Conservation (phyloP, 805 yeast genomes). For the Yamadazyma kitorensis region DNA sequence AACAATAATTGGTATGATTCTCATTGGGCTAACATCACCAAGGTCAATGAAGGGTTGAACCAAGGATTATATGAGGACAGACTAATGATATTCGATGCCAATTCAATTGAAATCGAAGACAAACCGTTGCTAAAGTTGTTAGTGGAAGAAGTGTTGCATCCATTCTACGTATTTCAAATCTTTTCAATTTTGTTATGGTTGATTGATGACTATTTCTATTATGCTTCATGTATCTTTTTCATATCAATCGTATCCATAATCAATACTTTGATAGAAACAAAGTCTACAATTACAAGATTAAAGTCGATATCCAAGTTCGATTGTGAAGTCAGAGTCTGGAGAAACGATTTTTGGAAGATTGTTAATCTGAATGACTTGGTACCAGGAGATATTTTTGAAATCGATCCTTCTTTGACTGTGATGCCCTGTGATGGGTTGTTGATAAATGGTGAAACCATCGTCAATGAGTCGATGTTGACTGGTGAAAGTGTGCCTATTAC, state of each 20-base stretch:
- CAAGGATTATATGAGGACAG: conserved; percentile 70
- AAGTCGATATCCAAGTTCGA: conserved; percentile 68
- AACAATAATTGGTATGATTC: conserved; percentile 85
- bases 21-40: conserved; percentile 63
- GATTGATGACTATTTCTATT: conserved; percentile 87
- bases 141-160: conserved; percentile 87
- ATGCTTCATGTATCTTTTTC: conserved; percentile 86
- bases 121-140: conserved; percentile 64
- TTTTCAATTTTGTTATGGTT: conserved; percentile 91
- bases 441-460: conserved; percentile 88
- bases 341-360: conserved; percentile 92
- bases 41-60: conserved; percentile 65
- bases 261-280: conserved; percentile 85
- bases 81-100: conserved; percentile 69
- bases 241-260: conserved; percentile 79
- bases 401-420: conserved; percentile 71
- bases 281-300: conserved; percentile 65
- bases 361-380: conserved; percentile 74
- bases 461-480: conserved; percentile 97
- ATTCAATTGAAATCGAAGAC: conserved; percentile 71
- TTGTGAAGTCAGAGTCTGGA: conserved; percentile 85
- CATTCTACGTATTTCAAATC: conserved; percentile 92
- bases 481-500: conserved; percentile 98
- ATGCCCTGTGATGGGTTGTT: conserved; percentile 90
- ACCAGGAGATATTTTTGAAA: conserved; percentile 94